These are phyloP conservation scores for Calonectria pseudoturangicola DNA, from an alignment of 2,329 filamentous ascomycete species.

Conservation along the genomic window DNA sequence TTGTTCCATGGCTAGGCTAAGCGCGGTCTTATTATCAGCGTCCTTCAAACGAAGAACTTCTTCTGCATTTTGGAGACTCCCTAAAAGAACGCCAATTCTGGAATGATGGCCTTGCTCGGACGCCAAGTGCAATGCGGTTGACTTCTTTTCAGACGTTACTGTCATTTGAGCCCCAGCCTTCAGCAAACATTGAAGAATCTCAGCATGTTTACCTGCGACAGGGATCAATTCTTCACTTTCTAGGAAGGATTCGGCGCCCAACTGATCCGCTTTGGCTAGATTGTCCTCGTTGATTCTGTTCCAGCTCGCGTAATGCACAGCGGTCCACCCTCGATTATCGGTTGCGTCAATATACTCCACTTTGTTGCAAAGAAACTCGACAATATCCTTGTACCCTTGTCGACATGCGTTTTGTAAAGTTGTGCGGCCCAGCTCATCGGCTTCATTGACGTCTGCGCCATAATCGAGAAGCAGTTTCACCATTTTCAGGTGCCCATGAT, in stretches of 20 bases:
- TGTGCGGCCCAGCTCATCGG: background rate
- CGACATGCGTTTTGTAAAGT: slow-evolving; percentile 4
- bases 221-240: background rate
- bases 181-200: slow-evolving; percentile 4
- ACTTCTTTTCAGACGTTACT: background rate
- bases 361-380: slow-evolving; percentile 3
- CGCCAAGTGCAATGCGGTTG: slow-evolving; percentile 1
- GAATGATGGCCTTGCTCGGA: slow-evolving; percentile 16
- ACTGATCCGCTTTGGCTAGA: background rate
- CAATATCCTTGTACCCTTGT: slow-evolving; percentile 10
- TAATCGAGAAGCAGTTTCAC: background rate
- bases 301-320: slow-evolving; percentile 6
- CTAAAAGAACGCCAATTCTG: background rate
- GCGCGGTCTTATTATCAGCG: background rate
- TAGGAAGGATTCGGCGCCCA: background rate
- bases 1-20: slow-evolving; percentile 7
- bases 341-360: background rate
- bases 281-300: background rate
- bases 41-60: background rate
- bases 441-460: background rate
- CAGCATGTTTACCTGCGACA: background rate
- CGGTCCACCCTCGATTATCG: background rate
- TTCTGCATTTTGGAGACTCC: background rate
- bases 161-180: slow-evolving; percentile 3
- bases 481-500: background rate